Conservation (phyloP, 73 alveolate genomes). For the Symbiodinium pilosum region DNA sequence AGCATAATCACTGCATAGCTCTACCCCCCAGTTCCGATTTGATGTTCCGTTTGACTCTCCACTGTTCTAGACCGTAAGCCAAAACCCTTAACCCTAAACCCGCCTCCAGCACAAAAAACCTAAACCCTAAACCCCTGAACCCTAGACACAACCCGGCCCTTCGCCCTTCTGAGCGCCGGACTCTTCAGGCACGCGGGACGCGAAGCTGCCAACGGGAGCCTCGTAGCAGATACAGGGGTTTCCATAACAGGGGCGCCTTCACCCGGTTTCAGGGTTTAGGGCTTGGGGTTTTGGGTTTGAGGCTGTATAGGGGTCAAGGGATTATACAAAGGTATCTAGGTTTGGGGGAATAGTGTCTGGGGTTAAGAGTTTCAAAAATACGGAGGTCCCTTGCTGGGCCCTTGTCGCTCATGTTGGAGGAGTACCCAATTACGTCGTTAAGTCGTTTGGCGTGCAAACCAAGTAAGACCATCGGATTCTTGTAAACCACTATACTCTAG, state of each 20-base stretch:
- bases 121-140: background rate
- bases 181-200: background rate
- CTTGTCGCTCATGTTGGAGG: no score
- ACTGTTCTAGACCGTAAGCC: background rate
- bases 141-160: background rate
- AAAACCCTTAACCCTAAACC: background rate
- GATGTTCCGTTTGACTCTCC: no score
- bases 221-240: no score
- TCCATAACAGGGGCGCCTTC: background rate
- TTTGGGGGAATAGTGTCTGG: background rate
- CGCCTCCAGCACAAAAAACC: background rate
- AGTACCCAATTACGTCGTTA: no score
- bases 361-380: background rate
- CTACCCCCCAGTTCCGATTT: no score
- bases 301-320: background rate
- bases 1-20: no score
- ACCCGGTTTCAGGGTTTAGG: background rate
- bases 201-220: background rate
- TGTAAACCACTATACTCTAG: no score
- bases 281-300: background rate
- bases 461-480: no score
- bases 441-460: no score
- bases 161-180: background rate
- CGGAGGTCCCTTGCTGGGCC: no score
- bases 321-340: background rate